A percentile compares a stretch with the other conserved stretches of the same genome.
These are phyloP conservation scores for Yamadazyma sp. DNA, from an alignment of 1,139 yeast genomes.

Conservation along the genomic window DNA sequence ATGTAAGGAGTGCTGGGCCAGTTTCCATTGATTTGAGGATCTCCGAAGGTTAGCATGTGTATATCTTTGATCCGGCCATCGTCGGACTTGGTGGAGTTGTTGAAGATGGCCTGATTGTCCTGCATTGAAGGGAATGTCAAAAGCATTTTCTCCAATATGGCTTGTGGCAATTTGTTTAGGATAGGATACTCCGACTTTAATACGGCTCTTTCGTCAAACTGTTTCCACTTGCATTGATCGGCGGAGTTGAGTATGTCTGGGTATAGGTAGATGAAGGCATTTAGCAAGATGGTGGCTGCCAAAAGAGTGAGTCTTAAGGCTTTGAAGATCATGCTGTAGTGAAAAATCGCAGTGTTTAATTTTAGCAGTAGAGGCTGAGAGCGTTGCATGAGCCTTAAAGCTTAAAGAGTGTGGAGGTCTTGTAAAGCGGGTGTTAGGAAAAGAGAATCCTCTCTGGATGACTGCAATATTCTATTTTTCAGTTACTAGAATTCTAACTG, in stretches of 20 bases:
- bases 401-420: too few species aligned
- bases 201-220: conserved; percentile 16
- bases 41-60: conserved; percentile 80
- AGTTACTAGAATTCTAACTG: conserved; percentile 9
- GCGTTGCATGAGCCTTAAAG: too few species aligned
- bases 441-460: neutral
- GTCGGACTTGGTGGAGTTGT: conserved; percentile 9
- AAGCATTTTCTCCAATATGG: conserved; percentile 23
- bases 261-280: conserved; percentile 67
- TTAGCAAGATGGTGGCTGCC: conserved; percentile 30
- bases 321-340: conserved; percentile 3
- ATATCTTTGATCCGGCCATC: conserved; percentile 42
- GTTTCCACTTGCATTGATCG: conserved; percentile 60
- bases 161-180: conserved; percentile 24
- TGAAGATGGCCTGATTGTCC: conserved; percentile 10
- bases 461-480: conserved; percentile 2
- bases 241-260: conserved; percentile 58
- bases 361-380: too few species aligned
- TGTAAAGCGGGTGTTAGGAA: too few species aligned
- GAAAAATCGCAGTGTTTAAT: conserved; percentile 3
- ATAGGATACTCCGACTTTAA: conserved; percentile 16
- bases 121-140: conserved; percentile 33
- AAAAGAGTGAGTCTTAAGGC: conserved; percentile 5
- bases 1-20: conserved; percentile 72
- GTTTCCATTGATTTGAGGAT: conserved; percentile 93